phyloP scores from a whole-genome alignment of 1,284 basidiomycete genomes.

The Inonotus hispidus region DNA sequence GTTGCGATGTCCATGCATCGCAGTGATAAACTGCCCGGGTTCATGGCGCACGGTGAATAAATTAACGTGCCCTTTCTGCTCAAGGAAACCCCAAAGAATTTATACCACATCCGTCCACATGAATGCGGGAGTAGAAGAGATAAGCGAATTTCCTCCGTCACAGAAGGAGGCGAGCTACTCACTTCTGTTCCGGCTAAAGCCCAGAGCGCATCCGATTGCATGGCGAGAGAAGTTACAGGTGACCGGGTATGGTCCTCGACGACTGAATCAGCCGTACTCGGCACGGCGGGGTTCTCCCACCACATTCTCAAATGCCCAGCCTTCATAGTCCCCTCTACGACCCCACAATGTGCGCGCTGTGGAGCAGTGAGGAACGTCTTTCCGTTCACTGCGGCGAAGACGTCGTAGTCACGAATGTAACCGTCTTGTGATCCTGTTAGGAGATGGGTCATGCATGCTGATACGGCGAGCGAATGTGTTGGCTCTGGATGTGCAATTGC shows the following conservation, averaged over 20 bases:
- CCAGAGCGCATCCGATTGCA: constrained; percentile 91
- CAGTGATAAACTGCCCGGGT: constrained; percentile 76
- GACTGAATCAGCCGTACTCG: constrained; percentile 28
- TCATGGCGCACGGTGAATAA: constrained; percentile 91
- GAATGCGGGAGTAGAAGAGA: not conserved
- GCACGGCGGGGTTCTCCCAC: constrained; percentile 73
- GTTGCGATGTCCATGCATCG: constrained; percentile 68
- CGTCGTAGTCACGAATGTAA: constrained; percentile 90
- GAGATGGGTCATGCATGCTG: constrained; percentile 84
- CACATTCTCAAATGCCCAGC: constrained; percentile 83
- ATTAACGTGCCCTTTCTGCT: constrained; percentile 80
- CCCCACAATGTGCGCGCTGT: constrained; percentile 81
- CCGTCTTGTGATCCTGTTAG: constrained; percentile 92
- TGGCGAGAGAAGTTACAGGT: constrained; percentile 81
- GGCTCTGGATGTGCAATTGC: constrained; percentile 87
- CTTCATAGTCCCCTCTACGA: constrained; percentile 91
- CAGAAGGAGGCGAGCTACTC: constrained; percentile 30
- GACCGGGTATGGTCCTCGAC: constrained; percentile 48
- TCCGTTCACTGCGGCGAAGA: constrained; percentile 85
- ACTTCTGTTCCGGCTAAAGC: constrained; percentile 81
- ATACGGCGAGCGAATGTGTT: constrained; percentile 81
- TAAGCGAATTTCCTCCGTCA: constrained; percentile 1
- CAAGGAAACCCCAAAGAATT: not conserved
- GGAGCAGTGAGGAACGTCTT: constrained; percentile 86
- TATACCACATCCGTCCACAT: not conserved